Percentiles rank a stretch among this genome's conserved stretches.
Evolutionary conservation across 352 stramenopile genomes (phyloP).

Genomic region (Phytophthora aleatoria): DNA sequence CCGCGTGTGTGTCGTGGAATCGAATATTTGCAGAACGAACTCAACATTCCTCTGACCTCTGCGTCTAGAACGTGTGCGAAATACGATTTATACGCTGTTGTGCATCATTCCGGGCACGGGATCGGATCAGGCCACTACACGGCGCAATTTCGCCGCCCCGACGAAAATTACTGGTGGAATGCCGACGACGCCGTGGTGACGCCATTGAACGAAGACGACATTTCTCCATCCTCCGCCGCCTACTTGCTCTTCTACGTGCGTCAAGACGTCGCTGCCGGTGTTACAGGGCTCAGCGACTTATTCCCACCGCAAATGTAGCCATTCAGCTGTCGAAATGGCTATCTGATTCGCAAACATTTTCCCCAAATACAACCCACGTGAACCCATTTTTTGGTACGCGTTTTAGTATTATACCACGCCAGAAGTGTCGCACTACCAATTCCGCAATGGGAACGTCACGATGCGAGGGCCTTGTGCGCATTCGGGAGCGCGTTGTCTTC

Average conservation of each 20-base stretch:
- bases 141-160: slow-evolving; percentile 49
- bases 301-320: slow-evolving; percentile 35
- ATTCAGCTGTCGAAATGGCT: not conserved
- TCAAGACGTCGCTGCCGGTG: slow-evolving; percentile 45
- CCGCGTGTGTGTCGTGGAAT: slow-evolving; percentile 33
- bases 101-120: slow-evolving; percentile 93
- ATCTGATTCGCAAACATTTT: slow-evolving; percentile 11
- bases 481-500: slow-evolving; percentile 43
- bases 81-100: slow-evolving; percentile 94
- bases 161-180: slow-evolving; percentile 82
- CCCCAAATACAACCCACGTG: slow-evolving; percentile 16
- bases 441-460: slow-evolving; percentile 23
- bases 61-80: slow-evolving; percentile 46
- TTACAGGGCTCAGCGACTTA: slow-evolving; percentile 32
- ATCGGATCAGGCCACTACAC: slow-evolving; percentile 95
- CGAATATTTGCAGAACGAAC: slow-evolving; percentile 39
- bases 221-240: slow-evolving; percentile 52
- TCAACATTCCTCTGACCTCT: slow-evolving; percentile 49
- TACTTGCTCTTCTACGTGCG: slow-evolving; percentile 82
- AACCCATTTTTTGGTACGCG: slow-evolving; percentile 1
- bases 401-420: slow-evolving; percentile 2
- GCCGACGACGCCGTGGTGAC: slow-evolving; percentile 91
- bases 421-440: slow-evolving; percentile 11
- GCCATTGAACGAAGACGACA: slow-evolving; percentile 19
- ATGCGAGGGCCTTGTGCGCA: slow-evolving; percentile 48